These are phyloP conservation scores for Ogataea nitratoaversa DNA, from an alignment of 805 yeast species.

Conservation along the genomic window DNA sequence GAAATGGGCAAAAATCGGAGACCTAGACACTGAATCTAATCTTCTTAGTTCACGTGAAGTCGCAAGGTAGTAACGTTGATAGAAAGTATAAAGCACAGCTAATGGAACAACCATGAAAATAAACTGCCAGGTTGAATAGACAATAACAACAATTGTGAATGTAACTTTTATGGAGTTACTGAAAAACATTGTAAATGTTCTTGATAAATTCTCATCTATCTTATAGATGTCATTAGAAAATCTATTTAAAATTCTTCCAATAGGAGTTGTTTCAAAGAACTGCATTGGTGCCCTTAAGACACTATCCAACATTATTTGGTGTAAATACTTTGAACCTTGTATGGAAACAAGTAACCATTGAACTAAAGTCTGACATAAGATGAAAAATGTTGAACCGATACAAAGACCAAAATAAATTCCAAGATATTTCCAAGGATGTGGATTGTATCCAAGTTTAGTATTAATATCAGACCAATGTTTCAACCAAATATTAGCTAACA, in stretches of 20 bases:
- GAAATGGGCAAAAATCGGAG: constrained; percentile 81
- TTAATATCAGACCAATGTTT: constrained; percentile 97
- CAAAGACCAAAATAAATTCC: constrained; percentile 77
- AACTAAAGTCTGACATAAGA: constrained; percentile 61
- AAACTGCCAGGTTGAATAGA: constrained; percentile 86
- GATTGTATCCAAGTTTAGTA: constrained; percentile 63
- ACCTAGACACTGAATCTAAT: constrained; percentile 72
- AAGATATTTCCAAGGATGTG: constrained; percentile 65
- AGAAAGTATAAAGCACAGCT: constrained; percentile 57
- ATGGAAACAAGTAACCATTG: constrained; percentile 82
- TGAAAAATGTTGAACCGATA: constrained; percentile 53
- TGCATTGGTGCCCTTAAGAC: constrained; percentile 92
- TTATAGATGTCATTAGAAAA: constrained; percentile 89
- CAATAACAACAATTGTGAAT: constrained; percentile 75
- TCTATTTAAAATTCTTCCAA: constrained; percentile 86
- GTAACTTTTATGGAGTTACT: constrained; percentile 56
- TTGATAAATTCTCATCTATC: constrained; percentile 73
- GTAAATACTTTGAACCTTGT: constrained; percentile 73
- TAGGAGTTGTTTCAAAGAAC: constrained; percentile 93
- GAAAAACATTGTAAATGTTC: constrained; percentile 69
- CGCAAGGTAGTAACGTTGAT: constrained; percentile 71
- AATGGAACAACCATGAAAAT: constrained; percentile 69
- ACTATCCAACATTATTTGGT: constrained; percentile 63
- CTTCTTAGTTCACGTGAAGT: constrained; percentile 82
- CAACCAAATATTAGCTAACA: constrained; percentile 82